A percentile compares a stretch with the other conserved stretches of the same genome.
Evolutionary conservation across 2,329 filamentous ascomycete genomes (phyloP).

Genomic region (Aspergillus neoniger): DNA sequence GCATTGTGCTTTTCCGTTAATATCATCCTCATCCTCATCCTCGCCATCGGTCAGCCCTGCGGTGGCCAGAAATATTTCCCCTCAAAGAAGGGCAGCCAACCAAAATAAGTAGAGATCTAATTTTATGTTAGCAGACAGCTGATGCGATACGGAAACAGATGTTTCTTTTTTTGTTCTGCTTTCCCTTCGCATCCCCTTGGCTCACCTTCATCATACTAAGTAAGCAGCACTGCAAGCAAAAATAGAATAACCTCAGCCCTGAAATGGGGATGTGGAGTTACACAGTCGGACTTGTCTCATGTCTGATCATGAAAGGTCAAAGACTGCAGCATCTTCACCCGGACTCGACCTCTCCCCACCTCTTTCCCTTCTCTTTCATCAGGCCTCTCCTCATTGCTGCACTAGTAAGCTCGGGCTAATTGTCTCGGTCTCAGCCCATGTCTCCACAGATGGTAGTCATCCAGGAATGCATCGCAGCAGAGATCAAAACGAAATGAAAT

Average conservation of each 20-base stretch:
- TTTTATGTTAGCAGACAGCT: not conserved
- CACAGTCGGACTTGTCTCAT: slow-evolving; percentile 2
- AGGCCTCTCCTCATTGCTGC: not conserved
- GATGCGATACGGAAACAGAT: not conserved
- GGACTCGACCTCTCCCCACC: not conserved
- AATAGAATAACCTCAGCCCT: slow-evolving; percentile 10
- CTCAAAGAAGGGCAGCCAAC: not conserved
- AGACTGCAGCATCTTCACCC: slow-evolving; percentile 1
- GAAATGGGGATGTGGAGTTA: slow-evolving; percentile 3
- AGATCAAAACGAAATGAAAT: not conserved
- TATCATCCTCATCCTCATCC: too few relatives aligned
- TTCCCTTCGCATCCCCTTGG: not conserved
- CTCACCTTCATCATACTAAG: not conserved
- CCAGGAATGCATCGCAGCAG: not conserved
- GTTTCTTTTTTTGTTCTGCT: not conserved
- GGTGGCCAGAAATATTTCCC: not conserved
- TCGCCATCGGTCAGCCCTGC: not conserved
- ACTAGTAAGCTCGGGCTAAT: too few relatives aligned
- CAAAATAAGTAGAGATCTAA: not conserved
- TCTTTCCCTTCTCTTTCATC: not conserved
- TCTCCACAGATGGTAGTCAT: not conserved
- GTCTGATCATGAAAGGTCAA: not conserved
- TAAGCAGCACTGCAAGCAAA: not conserved
- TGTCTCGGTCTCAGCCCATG: not conserved
- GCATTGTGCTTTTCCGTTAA: not conserved